phyloP scores from a whole-genome alignment of 768 basidiomycete species.

The Candolleomyces efflorescens region DNA sequence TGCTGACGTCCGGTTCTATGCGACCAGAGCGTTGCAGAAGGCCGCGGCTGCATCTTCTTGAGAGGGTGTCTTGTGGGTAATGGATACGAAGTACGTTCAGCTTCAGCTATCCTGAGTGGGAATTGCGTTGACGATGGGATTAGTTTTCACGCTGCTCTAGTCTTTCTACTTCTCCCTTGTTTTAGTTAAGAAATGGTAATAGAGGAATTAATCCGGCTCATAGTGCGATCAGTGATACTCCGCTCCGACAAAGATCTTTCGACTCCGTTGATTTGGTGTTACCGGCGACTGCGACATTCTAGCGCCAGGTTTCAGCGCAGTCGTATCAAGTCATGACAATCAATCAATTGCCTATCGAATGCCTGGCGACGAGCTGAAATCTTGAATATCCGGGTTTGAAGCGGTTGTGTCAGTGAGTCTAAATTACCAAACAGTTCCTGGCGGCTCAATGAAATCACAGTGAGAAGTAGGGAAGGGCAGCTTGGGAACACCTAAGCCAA shows the following conservation, averaged over 20 bases:
- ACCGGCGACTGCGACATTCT: background rate
- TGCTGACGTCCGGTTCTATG: constrained; percentile 96
- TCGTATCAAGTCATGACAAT: background rate
- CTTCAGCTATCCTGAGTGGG: background rate
- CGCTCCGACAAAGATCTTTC: background rate
- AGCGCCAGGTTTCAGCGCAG: background rate
- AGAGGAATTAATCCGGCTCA: constrained; percentile 2
- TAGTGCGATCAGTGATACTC: background rate
- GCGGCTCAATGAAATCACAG: background rate
- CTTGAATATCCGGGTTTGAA: background rate
- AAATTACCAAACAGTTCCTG: background rate
- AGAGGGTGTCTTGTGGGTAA: background rate
- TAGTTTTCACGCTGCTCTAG: background rate
- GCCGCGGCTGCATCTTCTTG: constrained; percentile 19
- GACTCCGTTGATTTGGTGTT: background rate
- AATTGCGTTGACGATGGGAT: background rate
- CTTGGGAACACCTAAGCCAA: too few relatives aligned
- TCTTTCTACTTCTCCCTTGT: background rate
- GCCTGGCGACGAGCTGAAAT: background rate
- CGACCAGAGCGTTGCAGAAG: constrained; percentile 72
- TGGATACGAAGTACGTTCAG: background rate
- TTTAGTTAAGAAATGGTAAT: background rate
- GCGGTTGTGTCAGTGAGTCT: background rate
- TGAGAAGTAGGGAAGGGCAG: background rate
- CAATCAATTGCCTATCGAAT: background rate